Evolutionary conservation across 805 yeast species (phyloP).

Genomic region (Sugiyamaella valdiviana): DNA sequence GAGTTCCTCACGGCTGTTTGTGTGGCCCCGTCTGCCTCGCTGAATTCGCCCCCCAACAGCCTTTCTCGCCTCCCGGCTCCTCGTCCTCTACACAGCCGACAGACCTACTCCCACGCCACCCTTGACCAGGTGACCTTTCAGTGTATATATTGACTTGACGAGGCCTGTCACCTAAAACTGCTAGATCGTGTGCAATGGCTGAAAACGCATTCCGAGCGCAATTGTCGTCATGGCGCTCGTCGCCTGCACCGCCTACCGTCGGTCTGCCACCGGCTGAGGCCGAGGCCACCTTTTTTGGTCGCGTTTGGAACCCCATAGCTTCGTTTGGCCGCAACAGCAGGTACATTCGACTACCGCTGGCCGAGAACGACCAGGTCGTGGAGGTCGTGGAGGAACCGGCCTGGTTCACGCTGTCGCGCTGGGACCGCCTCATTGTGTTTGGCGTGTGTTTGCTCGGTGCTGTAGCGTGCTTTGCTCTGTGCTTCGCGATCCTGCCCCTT

Average conservation of each 20-base stretch:
- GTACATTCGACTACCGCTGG: conserved; percentile 20
- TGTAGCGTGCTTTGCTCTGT: conserved; percentile 70
- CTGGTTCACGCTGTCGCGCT: conserved; percentile 47
- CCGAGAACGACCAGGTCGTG: conserved; percentile 21
- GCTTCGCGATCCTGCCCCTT: conserved; percentile 82
- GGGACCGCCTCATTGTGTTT: conserved; percentile 77
- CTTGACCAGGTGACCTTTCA: too few relatives aligned
- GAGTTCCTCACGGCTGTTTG: too few relatives aligned
- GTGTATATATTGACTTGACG: too few relatives aligned
- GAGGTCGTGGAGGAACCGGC: conserved; percentile 33
- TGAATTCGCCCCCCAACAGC: too few relatives aligned
- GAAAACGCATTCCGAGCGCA: conserved; percentile 32
- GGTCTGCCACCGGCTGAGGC: conserved; percentile 8
- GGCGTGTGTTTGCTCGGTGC: conserved; percentile 71
- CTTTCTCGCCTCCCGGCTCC: too few relatives aligned
- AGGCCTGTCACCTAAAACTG: too few relatives aligned
- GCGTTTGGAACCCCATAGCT: conserved; percentile 9
- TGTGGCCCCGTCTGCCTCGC: too few relatives aligned
- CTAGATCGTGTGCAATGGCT: too few relatives aligned
- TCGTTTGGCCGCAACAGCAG: neutral
- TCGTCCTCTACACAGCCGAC: too few relatives aligned
- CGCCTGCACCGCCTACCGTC: conserved; percentile 14
- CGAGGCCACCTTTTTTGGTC: conserved; percentile 20
- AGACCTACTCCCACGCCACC: too few relatives aligned
- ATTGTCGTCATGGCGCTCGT: conserved; percentile 29